Percentiles rank a stretch among this genome's conserved stretches.
phyloP scores from a whole-genome alignment of 768 basidiomycete species.

The Gloeopeniophorella convolvens region DNA sequence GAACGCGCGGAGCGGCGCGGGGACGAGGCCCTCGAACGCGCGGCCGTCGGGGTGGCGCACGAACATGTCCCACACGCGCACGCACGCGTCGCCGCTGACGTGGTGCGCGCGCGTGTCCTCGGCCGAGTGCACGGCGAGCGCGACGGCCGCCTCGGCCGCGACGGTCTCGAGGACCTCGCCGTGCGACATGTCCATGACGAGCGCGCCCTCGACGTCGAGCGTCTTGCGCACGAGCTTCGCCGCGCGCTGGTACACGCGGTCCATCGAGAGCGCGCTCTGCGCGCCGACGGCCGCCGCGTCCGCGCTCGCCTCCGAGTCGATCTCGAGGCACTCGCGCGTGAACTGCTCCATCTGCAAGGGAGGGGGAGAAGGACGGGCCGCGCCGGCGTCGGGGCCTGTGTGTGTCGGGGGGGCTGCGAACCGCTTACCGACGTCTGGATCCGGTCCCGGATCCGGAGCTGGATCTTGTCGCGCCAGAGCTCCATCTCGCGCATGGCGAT shows the following conservation, averaged over 20 bases:
- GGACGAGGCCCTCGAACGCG: conserved; percentile 82
- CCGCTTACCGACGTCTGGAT: conserved; percentile 78
- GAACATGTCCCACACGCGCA: conserved; percentile 71
- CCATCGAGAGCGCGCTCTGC: conserved; percentile 50
- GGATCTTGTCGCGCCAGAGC: conserved; percentile 94
- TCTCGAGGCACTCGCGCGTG: conserved; percentile 89
- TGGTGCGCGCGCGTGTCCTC: conserved; percentile 49
- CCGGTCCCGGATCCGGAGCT: conserved; percentile 81
- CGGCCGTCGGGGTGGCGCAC: conserved; percentile 76
- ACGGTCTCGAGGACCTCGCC: conserved; percentile 80
- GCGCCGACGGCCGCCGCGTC: conserved; percentile 30
- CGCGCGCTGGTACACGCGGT: conserved; percentile 85
- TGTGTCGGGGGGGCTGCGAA: no score
- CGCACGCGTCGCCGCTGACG: conserved; percentile 66
- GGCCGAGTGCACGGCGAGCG: conserved; percentile 66
- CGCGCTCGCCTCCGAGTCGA: conserved; percentile 55
- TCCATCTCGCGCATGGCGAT: conserved; percentile 95
- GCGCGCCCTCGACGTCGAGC: conserved; percentile 85
- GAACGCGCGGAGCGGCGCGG: conserved; percentile 74
- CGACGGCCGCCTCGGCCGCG: conserved; percentile 50
- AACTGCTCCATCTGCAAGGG: conserved; percentile 81
- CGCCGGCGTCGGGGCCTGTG: no score
- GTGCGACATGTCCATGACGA: conserved; percentile 89
- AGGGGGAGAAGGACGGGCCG: not conserved
- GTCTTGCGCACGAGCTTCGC: conserved; percentile 85